Percentiles rank a stretch among this genome's conserved stretches.
Conservation (phyloP, 768 basidiomycete genomes). For the Suillus americanus region DNA sequence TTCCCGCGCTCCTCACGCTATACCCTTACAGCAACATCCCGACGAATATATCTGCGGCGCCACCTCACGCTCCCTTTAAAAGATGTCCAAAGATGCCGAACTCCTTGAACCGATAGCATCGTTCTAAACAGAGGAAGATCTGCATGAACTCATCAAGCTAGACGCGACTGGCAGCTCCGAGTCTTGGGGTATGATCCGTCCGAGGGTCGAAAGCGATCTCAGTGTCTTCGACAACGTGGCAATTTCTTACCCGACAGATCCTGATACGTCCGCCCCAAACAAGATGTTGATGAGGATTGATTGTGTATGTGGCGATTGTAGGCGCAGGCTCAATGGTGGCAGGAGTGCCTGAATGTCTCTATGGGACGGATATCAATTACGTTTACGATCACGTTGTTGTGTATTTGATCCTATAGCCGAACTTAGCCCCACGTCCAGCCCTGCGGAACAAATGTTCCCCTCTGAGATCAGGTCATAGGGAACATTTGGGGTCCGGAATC, state of each 20-base stretch:
- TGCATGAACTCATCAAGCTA: no score
- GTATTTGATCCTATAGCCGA: background rate
- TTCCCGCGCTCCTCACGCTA: background rate
- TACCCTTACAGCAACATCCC: background rate
- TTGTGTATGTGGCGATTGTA: constrained; percentile 81
- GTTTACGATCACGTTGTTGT: constrained; percentile 85
- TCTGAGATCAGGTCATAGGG: background rate
- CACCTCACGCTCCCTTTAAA: background rate
- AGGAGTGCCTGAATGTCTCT: constrained; percentile 81
- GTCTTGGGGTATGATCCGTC: constrained; percentile 63
- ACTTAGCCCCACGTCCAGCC: background rate
- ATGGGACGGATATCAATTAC: constrained; percentile 75
- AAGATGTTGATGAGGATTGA: constrained; percentile 64
- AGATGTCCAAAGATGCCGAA: background rate
- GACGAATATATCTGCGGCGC: background rate
- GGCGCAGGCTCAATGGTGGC: constrained; percentile 89
- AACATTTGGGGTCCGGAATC: background rate
- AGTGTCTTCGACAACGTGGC: constrained; percentile 62
- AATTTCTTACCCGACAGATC: constrained; percentile 83
- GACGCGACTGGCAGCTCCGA: constrained; percentile 56
- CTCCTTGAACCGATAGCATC: constrained; percentile 60
- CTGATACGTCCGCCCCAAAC: constrained; percentile 65
- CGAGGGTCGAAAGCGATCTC: constrained; percentile 65
- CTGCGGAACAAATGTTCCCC: background rate
- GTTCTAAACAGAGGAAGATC: no score